Percentiles rank a stretch among this genome's conserved stretches.
Evolutionary conservation across 306 rosid species (phyloP).

Genomic region (Vicia faba): DNA sequence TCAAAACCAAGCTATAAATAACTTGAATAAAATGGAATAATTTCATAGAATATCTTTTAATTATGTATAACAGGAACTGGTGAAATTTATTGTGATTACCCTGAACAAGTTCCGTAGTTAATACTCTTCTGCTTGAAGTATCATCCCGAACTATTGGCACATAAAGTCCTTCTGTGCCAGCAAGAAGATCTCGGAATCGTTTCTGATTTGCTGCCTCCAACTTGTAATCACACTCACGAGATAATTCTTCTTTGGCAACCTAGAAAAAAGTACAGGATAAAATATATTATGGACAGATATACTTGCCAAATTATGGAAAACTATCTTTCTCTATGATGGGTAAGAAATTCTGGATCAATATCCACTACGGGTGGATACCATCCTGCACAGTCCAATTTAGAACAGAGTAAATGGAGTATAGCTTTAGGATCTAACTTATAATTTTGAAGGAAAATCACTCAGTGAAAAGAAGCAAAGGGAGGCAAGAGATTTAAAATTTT

Average conservation of each 20-base stretch:
- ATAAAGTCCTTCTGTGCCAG: slow-evolving; percentile 61
- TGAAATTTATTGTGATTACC: slow-evolving; percentile 49
- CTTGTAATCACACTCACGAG: slow-evolving; percentile 87
- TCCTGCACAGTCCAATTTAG: slow-evolving; percentile 12
- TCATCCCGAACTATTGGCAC: slow-evolving; percentile 84
- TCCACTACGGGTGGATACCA: slow-evolving; percentile 26
- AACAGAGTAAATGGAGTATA: slow-evolving; percentile 24
- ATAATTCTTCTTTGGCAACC: slow-evolving; percentile 94
- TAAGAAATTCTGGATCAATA: slow-evolving; percentile 20
- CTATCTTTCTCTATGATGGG: slow-evolving; percentile 13
- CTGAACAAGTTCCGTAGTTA: slow-evolving; percentile 78
- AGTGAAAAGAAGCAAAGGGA: slow-evolving; percentile 29
- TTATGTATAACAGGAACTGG: slow-evolving; percentile 19
- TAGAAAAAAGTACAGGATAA: slow-evolving; percentile 39
- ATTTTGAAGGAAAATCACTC: slow-evolving; percentile 31
- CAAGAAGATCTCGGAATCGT: slow-evolving; percentile 66
- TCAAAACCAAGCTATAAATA: slow-evolving; percentile 29
- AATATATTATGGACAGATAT: no score
- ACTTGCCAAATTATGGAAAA: slow-evolving; percentile 23
- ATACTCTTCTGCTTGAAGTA: slow-evolving; percentile 75
- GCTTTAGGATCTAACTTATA: slow-evolving; percentile 33
- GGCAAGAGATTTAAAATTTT: slow-evolving; percentile 30
- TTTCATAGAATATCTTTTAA: slow-evolving; percentile 2
- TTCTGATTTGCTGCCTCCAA: slow-evolving; percentile 90
- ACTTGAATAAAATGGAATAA: slow-evolving; percentile 2